Evolutionary conservation across 1,139 yeast species (phyloP).

Genomic region (Geotrichum aggregatum): DNA sequence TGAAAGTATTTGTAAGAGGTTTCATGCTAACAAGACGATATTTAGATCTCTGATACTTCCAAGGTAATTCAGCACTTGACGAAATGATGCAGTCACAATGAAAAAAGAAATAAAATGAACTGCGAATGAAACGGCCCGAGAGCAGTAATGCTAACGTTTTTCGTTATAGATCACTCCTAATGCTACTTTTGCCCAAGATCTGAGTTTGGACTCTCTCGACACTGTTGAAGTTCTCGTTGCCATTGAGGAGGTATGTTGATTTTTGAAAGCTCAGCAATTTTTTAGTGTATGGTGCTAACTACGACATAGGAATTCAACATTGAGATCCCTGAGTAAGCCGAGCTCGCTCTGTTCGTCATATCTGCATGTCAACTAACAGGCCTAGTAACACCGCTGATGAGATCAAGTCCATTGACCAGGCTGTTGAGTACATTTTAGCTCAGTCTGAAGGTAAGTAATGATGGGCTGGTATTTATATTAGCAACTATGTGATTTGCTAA

Average conservation of each 20-base stretch:
- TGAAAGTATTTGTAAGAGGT: not conserved
- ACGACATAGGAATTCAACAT: conserved; percentile 41
- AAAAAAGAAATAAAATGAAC: too few species aligned
- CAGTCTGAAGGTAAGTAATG: conserved; percentile 55
- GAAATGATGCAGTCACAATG: not conserved
- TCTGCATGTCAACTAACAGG: not conserved
- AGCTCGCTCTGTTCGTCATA: not conserved
- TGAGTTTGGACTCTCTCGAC: conserved; percentile 79
- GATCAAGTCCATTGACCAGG: conserved; percentile 81
- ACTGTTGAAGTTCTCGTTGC: conserved; percentile 85
- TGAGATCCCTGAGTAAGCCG: conserved; percentile 64
- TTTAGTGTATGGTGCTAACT: conserved; percentile 7
- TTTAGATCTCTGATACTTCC: conserved; percentile 28
- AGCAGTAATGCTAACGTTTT: not conserved
- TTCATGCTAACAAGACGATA: conserved; percentile 8
- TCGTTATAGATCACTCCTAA: conserved; percentile 46
- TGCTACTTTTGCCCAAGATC: conserved; percentile 65
- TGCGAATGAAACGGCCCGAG: too few species aligned
- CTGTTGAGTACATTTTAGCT: conserved; percentile 68
- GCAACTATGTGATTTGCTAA: not conserved
- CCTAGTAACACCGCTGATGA: conserved; percentile 70
- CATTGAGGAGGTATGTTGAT: conserved; percentile 51
- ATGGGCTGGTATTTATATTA: not conserved
- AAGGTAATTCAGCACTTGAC: conserved; percentile 23
- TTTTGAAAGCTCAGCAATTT: conserved; percentile 20